These are phyloP conservation scores for Helichrysum umbraculigerum DNA, from an alignment of 129 eudicot species.

Conservation along the genomic window DNA sequence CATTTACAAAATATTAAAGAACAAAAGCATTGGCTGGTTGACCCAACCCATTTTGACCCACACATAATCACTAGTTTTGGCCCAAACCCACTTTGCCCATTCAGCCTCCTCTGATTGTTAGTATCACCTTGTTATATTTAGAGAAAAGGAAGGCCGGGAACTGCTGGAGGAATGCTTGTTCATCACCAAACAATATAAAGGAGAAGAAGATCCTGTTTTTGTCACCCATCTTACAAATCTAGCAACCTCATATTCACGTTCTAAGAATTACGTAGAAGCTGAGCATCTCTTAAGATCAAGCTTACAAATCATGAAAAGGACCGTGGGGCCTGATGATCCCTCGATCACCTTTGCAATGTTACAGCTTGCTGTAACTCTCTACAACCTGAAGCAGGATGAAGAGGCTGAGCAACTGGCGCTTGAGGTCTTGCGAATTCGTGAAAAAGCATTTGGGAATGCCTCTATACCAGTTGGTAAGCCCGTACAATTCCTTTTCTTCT, in stretches of 20 bases:
- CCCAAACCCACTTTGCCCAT: not conserved
- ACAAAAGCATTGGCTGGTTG: not conserved
- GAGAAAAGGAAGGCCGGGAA: slow-evolving; percentile 68
- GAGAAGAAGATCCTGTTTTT: slow-evolving; percentile 69
- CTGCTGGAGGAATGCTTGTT: slow-evolving; percentile 73
- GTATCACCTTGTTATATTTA: slow-evolving; percentile 26
- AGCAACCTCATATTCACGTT: slow-evolving; percentile 83
- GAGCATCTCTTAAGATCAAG: slow-evolving; percentile 71
- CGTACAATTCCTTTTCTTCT: slow-evolving; percentile 4
- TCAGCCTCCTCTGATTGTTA: slow-evolving; percentile 5
- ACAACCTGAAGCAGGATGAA: slow-evolving; percentile 61
- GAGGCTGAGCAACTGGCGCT: slow-evolving; percentile 78
- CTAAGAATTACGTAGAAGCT: slow-evolving; percentile 74
- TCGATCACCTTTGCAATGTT: slow-evolving; percentile 77
- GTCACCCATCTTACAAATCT: slow-evolving; percentile 79
- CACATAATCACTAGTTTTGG: not conserved
- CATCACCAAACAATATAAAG: slow-evolving; percentile 55
- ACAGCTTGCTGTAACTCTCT: slow-evolving; percentile 77
- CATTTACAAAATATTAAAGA: not conserved
- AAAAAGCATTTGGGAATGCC: slow-evolving; percentile 69
- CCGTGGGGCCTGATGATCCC: slow-evolving; percentile 62
- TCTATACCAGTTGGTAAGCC: slow-evolving; percentile 86
- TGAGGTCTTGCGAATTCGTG: slow-evolving; percentile 72
- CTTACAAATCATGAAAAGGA: slow-evolving; percentile 56
- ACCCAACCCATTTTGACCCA: not conserved